These are phyloP conservation scores for Debaryomyces psychrophilus DNA, from an alignment of 1,139 yeast genomes.

Conservation along the genomic window DNA sequence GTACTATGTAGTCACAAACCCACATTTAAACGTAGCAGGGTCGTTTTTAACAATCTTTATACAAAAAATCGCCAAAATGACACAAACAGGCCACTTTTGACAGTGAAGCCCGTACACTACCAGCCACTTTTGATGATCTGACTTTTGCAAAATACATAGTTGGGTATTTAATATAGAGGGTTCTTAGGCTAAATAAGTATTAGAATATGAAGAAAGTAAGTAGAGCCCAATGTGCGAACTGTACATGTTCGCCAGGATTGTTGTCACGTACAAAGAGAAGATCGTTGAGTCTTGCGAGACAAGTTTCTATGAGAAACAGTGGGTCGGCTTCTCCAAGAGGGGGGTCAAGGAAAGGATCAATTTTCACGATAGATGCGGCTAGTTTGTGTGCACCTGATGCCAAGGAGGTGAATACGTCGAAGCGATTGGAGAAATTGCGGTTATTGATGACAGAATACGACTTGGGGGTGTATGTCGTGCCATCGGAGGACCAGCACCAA, in stretches of 20 bases:
- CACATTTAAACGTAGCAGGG: not conserved
- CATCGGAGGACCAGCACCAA: conserved; percentile 94
- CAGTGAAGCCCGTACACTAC: conserved; percentile 5
- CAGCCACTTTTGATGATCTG: not conserved
- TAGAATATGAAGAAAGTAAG: conserved; percentile 31
- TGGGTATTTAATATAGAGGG: not conserved
- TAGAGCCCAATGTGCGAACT: conserved; percentile 63
- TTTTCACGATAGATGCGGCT: conserved; percentile 52
- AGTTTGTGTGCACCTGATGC: conserved; percentile 48
- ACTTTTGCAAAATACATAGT: not conserved
- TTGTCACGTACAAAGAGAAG: conserved; percentile 65
- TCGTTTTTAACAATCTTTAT: not conserved
- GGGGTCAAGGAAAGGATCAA: conserved; percentile 48
- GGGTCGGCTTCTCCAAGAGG: conserved; percentile 27
- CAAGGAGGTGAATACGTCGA: conserved; percentile 58
- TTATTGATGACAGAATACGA: conserved; percentile 62
- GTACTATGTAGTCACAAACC: not conserved
- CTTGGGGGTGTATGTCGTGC: conserved; percentile 79
- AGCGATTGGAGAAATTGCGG: conserved; percentile 66
- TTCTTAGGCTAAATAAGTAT: not conserved
- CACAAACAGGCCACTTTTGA: conserved; percentile 1
- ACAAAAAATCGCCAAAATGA: not conserved
- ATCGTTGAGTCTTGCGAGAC: conserved; percentile 53
- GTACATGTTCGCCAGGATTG: conserved; percentile 83
- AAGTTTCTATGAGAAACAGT: conserved; percentile 42